Conservation (phyloP, 768 basidiomycete genomes). For the Strobilomyces echinocephalus region DNA sequence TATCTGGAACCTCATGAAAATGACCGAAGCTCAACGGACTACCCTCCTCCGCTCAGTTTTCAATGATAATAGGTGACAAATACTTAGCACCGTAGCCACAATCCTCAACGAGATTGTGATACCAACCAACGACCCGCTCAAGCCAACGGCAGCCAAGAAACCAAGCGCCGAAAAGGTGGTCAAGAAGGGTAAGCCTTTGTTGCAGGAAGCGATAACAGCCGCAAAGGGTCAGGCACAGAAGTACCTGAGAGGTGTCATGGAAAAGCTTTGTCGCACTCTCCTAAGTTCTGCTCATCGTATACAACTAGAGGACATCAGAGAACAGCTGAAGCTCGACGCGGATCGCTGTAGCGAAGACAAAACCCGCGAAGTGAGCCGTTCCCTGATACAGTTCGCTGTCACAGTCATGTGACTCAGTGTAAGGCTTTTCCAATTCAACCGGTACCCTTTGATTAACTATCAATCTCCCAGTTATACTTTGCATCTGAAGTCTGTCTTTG, state of each 20-base stretch:
- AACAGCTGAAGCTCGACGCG: conserved; percentile 12
- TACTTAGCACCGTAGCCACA: conserved; percentile 11
- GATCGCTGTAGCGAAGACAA: conserved; percentile 14
- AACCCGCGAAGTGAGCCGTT: conserved; percentile 9
- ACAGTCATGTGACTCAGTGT: conserved; percentile 15
- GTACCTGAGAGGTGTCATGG: conserved; percentile 14
- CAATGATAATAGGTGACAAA: conserved; percentile 11
- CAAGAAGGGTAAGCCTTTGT: conserved; percentile 18
- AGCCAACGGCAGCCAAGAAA: conserved; percentile 9
- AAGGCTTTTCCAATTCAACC: not conserved
- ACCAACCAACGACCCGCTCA: not conserved
- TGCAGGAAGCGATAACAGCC: conserved; percentile 14
- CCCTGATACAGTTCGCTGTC: conserved; percentile 16
- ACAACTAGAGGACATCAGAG: conserved; percentile 15
- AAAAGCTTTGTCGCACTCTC: conserved; percentile 17
- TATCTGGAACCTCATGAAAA: conserved; percentile 14
- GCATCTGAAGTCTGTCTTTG: conserved; percentile 7
- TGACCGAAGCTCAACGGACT: conserved; percentile 10
- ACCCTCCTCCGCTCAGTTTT: conserved; percentile 12
- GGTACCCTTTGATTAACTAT: not conserved
- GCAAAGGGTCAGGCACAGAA: conserved; percentile 17
- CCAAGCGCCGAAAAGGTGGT: conserved; percentile 17
- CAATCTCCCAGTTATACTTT: conserved; percentile 13
- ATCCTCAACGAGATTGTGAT: conserved; percentile 13
- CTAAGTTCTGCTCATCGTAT: conserved; percentile 5